Evolutionary conservation across 495 filamentous ascomycete genomes (phyloP).

Genomic region (Daldinia bambusicola): DNA sequence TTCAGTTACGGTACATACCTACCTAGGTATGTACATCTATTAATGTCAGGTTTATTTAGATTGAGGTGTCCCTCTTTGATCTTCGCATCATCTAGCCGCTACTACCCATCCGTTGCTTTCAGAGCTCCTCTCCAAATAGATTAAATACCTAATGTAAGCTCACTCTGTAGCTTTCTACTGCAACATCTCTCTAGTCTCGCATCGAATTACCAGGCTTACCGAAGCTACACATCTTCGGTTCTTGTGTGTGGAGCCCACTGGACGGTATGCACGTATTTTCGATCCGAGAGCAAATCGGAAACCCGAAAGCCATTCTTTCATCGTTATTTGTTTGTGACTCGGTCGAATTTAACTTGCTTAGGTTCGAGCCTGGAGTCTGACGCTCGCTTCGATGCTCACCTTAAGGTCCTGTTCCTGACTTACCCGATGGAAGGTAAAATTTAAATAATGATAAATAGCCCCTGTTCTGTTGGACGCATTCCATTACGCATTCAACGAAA

Average conservation of each 20-base stretch:
- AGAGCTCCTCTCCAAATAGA: conserved; percentile 21
- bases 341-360: conserved; percentile 12
- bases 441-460: not conserved
- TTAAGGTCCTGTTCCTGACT: conserved; percentile 42
- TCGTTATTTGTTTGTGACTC: conserved; percentile 1
- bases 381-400: conserved; percentile 11
- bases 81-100: conserved; percentile 2
- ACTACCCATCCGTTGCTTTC: conserved; percentile 12
- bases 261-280: conserved; percentile 43
- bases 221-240: conserved; percentile 43
- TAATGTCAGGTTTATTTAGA: not conserved
- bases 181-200: conserved; percentile 15
- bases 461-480: not conserved
- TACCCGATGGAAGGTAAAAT: conserved; percentile 25
- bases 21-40: too few species aligned
- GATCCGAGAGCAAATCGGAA: conserved; percentile 45
- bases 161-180: conserved; percentile 8
- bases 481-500: conserved; percentile 18
- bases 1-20: too few species aligned
- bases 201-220: conserved; percentile 36
- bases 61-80: not conserved
- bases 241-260: conserved; percentile 26
- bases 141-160: conserved; percentile 33
- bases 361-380: conserved; percentile 10
- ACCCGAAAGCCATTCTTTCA: conserved; percentile 26